phyloP scores from a whole-genome alignment of 495 filamentous ascomycete species.

The Friedmanniomyces simplex region DNA sequence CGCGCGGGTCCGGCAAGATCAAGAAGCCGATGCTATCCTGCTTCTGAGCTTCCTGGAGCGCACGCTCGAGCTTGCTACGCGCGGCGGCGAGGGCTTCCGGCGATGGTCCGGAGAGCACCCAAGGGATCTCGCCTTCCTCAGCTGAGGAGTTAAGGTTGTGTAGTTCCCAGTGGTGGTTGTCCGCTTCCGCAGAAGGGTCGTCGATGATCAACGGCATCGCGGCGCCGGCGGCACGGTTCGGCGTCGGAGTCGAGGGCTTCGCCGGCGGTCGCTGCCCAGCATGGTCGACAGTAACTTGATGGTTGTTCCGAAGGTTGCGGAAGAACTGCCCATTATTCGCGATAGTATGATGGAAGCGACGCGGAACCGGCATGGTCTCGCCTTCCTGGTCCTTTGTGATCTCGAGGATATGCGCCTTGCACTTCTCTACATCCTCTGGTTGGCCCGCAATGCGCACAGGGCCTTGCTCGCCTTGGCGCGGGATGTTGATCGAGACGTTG shows the following conservation, averaged over 20 bases:
- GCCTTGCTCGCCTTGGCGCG: slow-evolving; percentile 60
- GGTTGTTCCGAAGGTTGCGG: slow-evolving; percentile 69
- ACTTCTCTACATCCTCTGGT: slow-evolving; percentile 65
- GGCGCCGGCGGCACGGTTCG: slow-evolving; percentile 39
- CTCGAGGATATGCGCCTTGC: slow-evolving; percentile 68
- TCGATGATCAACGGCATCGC: slow-evolving; percentile 84
- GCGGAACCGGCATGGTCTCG: slow-evolving; percentile 73
- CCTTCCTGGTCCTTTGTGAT: slow-evolving; percentile 79
- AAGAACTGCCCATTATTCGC: slow-evolving; percentile 88
- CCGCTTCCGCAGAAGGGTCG: slow-evolving; percentile 46
- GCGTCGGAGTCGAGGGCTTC: slow-evolving; percentile 43
- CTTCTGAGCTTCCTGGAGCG: slow-evolving; percentile 59
- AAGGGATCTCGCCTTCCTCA: slow-evolving; percentile 66
- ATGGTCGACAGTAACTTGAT: slow-evolving; percentile 83
- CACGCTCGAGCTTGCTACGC: slow-evolving; percentile 56
- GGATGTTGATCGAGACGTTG: slow-evolving; percentile 80
- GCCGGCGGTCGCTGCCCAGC: slow-evolving; percentile 63
- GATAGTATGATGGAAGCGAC: slow-evolving; percentile 67
- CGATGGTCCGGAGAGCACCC: slow-evolving; percentile 69
- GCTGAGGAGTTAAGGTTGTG: slow-evolving; percentile 43
- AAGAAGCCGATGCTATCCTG: slow-evolving; percentile 73
- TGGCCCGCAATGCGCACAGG: slow-evolving; percentile 75
- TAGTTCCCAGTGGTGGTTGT: slow-evolving; percentile 70
- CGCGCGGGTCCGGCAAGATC: slow-evolving; percentile 76
- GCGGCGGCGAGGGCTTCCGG: slow-evolving; percentile 66